These are phyloP conservation scores for Neurospora discreta DNA, from an alignment of 495 filamentous ascomycete genomes.

Conservation along the genomic window DNA sequence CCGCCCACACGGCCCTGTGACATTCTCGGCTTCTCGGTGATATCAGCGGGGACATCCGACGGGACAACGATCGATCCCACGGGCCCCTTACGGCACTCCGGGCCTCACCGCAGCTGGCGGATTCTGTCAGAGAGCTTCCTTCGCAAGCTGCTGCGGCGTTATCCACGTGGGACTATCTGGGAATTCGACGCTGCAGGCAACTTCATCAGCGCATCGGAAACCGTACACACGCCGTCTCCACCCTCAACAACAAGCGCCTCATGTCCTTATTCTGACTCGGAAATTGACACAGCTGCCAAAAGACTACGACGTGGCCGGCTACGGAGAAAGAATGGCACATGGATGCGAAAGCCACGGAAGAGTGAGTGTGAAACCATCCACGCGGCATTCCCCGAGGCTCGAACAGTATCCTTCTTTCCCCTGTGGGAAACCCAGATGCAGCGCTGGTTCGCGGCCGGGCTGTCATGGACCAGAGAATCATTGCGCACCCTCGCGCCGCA, in stretches of 20 bases:
- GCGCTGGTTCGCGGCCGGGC: slow-evolving; percentile 57
- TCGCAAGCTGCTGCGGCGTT: slow-evolving; percentile 41
- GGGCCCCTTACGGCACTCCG: not conserved
- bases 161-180: slow-evolving; percentile 51
- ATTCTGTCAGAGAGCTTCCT: slow-evolving; percentile 29
- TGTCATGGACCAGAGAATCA: slow-evolving; percentile 47
- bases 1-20: not conserved
- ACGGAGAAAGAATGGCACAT: not conserved
- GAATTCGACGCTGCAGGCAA: slow-evolving; percentile 38
- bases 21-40: not conserved
- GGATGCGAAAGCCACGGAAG: not conserved
- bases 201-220: not conserved
- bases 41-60: not conserved
- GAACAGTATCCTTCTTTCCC: slow-evolving; percentile 47
- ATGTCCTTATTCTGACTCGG: not conserved
- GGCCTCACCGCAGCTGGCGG: not conserved
- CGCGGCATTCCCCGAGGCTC: slow-evolving; percentile 36
- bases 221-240: not conserved
- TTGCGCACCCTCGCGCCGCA: slow-evolving; percentile 35
- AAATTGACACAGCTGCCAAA: not conserved
- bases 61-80: not conserved
- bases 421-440: slow-evolving; percentile 60
- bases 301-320: not conserved
- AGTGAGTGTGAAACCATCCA: slow-evolving; percentile 10
- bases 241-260: not conserved